These are phyloP conservation scores for Barnettozyma sucrosica DNA, from an alignment of 805 yeast genomes.

Conservation along the genomic window DNA sequence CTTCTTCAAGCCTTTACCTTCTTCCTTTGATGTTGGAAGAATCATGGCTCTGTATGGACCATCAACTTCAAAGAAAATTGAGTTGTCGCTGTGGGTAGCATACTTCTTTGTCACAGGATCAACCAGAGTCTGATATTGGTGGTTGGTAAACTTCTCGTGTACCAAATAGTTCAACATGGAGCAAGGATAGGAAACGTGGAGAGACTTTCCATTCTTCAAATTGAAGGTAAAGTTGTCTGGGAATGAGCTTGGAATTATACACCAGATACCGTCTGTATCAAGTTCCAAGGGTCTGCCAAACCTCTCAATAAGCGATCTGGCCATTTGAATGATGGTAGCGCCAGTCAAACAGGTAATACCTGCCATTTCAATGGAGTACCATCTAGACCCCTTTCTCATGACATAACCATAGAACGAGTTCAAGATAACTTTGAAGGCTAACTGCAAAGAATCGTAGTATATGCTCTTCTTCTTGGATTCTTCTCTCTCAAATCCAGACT, in stretches of 20 bases:
- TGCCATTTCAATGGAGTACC: constrained; percentile 99
- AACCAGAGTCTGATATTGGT: constrained; percentile 83
- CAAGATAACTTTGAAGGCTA: constrained; percentile 94
- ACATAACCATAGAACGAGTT: constrained; percentile 98
- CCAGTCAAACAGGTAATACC: constrained; percentile 98
- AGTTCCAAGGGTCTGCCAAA: constrained; percentile 92
- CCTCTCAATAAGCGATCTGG: constrained; percentile 83
- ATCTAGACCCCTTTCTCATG: constrained; percentile 97
- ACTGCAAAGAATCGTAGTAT: constrained; percentile 87
- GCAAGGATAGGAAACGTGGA: constrained; percentile 85
- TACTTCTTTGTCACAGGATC: constrained; percentile 67
- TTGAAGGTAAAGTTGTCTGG: constrained; percentile 81
- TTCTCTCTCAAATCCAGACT: constrained; percentile 56
- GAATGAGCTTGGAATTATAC: constrained; percentile 87
- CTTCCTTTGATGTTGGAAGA: constrained; percentile 94
- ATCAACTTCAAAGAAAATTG: constrained; percentile 96
- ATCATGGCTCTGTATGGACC: constrained; percentile 99
- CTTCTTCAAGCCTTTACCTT: constrained; percentile 93
- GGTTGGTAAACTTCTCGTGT: constrained; percentile 85
- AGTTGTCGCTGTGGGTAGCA: constrained; percentile 78
- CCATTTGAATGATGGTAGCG: constrained; percentile 97
- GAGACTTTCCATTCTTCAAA: constrained; percentile 69
- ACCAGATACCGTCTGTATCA: constrained; percentile 99
- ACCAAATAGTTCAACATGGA: constrained; percentile 93
- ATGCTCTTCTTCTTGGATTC: constrained; percentile 94